A percentile compares a stretch with the other conserved stretches of the same genome.
These are phyloP conservation scores for Populus simonii DNA, from an alignment of 345 rosid genomes.

Conservation along the genomic window DNA sequence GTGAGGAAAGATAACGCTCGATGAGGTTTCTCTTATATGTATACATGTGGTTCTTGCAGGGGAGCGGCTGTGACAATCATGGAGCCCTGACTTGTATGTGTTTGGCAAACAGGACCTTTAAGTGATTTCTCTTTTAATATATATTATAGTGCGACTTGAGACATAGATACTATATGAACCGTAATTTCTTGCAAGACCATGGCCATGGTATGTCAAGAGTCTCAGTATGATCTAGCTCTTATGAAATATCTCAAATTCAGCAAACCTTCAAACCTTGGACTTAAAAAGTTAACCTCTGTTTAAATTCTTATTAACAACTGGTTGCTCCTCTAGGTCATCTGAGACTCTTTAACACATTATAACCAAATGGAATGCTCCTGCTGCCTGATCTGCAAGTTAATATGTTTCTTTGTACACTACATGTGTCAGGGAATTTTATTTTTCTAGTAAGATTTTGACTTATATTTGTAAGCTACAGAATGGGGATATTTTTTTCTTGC, in stretches of 20 bases:
- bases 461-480: constrained; percentile 19
- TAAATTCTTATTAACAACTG: neutral
- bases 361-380: neutral
- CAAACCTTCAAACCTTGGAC: neutral
- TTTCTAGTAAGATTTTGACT: neutral
- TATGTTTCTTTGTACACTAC: constrained; percentile 12
- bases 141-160: constrained; percentile 42
- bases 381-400: neutral
- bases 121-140: constrained; percentile 37
- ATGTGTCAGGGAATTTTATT: constrained; percentile 13
- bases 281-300: neutral
- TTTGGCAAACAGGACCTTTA: constrained; percentile 54
- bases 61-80: constrained; percentile 74
- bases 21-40: constrained; percentile 95
- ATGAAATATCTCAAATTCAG: neutral
- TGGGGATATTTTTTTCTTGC: constrained; percentile 18
- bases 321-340: neutral
- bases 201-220: neutral
- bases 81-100: constrained; percentile 99
- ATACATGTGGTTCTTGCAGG: constrained; percentile 99
- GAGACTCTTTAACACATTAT: neutral
- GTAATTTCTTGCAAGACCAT: neutral
- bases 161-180: constrained; percentile 20
- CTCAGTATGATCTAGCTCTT: neutral
- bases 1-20: constrained; percentile 57